Base-by-base conservation (phyloP, 768 basidiomycete genomes). In the Rhodotorula diobovata region DNA sequence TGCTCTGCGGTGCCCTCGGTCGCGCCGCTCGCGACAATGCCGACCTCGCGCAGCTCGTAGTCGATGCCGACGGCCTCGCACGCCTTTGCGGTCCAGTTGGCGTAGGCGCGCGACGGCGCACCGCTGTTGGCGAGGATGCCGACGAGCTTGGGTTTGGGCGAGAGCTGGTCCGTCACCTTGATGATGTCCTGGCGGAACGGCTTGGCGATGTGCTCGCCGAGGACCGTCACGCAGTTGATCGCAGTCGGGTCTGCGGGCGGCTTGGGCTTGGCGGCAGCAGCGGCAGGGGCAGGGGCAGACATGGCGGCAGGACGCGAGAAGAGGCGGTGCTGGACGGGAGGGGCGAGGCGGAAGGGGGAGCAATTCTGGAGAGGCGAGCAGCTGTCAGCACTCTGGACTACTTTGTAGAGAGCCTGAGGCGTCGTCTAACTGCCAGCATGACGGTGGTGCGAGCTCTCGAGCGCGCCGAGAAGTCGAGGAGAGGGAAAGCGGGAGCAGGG, bases 61-160 rank as follows among this genome's bases (percentile, higher is more conserved):
- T 88, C 85, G 62, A 99, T 87, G 0, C 93, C 94, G 39, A 98
- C 84, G 48, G 86, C 88, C 53, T 89, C 86, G 80, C 96, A 98
- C 76, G 94, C 91, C 79, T 88, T 93, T 79, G 84, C 84, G 41
- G 96, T 97, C 79, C 96, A 97, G 70, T 94, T 88, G 15, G 92
- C 89, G 77, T 95, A 95, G 76, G 84, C 86, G 75, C 84, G 86
- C 80, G 90, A 91, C 0, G 91, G 91, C 14, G 86, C 86, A 10
- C 88, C 87, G 2, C 88, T 85, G 2, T 93, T 95, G 0, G 91
- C 89, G 35, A 99, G 84, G 76, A 98, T 95, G 4, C 94, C 95
- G 62, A 97, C 88, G 37, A 99, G 84, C 78, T 87, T 90, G 6
- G 93, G 92, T 50, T 63, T 56, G 32, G 65, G 61, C 41, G 45